phyloP scores from a whole-genome alignment of 441 rosid genomes.

The Corymbia citriodora region DNA sequence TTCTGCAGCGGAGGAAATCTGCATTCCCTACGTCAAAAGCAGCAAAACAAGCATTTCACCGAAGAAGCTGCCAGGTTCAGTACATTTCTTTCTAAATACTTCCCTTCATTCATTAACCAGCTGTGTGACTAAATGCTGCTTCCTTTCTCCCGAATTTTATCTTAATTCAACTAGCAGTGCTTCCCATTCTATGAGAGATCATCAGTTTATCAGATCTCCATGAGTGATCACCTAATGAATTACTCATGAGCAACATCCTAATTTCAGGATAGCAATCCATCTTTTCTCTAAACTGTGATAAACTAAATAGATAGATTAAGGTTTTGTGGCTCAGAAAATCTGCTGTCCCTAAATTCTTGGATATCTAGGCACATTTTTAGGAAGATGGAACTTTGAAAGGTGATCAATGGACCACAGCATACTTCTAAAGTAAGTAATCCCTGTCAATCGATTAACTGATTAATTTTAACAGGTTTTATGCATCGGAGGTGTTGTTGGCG shows the following conservation, averaged over 20 bases:
- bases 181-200: not conserved
- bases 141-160: not conserved
- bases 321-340: not conserved
- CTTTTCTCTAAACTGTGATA: not conserved
- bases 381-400: not conserved
- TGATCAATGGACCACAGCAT: not conserved
- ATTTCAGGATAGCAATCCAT: not conserved
- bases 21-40: slow-evolving; percentile 84
- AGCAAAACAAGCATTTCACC: slow-evolving; percentile 60
- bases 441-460: not conserved
- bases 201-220: not conserved
- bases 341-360: not conserved
- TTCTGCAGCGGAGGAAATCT: slow-evolving; percentile 92
- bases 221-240: not conserved
- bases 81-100: not conserved
- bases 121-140: not conserved
- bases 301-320: not conserved
- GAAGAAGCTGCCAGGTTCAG: slow-evolving; percentile 80
- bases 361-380: not conserved
- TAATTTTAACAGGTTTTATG: slow-evolving; percentile 49
- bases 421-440: not conserved
- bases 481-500: slow-evolving; percentile 79
- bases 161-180: not conserved
- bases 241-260: not conserved
- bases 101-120: not conserved